Base-by-base conservation (phyloP, 345 rosid genomes). In the Cochlearia excelsa region DNA sequence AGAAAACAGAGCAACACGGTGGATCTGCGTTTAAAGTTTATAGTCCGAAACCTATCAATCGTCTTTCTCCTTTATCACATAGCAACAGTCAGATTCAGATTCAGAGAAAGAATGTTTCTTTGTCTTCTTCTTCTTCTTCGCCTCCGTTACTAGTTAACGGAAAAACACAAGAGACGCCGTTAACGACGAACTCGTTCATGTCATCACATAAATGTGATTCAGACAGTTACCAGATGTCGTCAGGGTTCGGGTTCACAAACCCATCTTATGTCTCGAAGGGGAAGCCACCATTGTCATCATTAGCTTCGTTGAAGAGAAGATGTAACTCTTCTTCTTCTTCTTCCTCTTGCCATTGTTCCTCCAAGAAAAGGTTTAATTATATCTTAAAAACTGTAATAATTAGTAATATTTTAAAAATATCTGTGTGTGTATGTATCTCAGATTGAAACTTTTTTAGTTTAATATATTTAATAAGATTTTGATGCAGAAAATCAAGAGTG, bases 331-430 rank as follows among this genome's bases (percentile, higher is more conserved):
- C 95, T 11, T 83, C 95, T 31, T 72, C 92, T 3, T 84, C 93
- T 0, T 70, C 84, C 6, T 79, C 84, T 43, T 92, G 98, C 80
- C 98, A 92, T 78, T 92, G 98, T 69, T 78, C 96, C 66, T 78
- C 96, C 66, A 88, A 88, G 81, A 92, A 88, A 81, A 86, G 98
- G 98, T 70, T 52, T 6, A 30, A 9, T 58, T 45, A 5, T 9
- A 62, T 46, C 42, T 29, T 34, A 7, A 5, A 41, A 9, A 33
- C 23, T 16, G 35, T 33, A 2, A 10, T 43, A 65, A n/a, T 40
- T 3, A 10, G 3, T 54, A 8, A 2, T 23, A 35, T 34, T 11
- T 33, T 33, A 3, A 33, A 43, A 59, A 67, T 58, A 64, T 55
- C 2, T 9, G 27, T 9, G 3, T 40, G 1, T 16, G 9, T 46